Evolutionary conservation across 2,329 filamentous ascomycete species (phyloP), one percentile per base, ranked within the genome.

Genomic region (Botrytis fabae): DNA sequence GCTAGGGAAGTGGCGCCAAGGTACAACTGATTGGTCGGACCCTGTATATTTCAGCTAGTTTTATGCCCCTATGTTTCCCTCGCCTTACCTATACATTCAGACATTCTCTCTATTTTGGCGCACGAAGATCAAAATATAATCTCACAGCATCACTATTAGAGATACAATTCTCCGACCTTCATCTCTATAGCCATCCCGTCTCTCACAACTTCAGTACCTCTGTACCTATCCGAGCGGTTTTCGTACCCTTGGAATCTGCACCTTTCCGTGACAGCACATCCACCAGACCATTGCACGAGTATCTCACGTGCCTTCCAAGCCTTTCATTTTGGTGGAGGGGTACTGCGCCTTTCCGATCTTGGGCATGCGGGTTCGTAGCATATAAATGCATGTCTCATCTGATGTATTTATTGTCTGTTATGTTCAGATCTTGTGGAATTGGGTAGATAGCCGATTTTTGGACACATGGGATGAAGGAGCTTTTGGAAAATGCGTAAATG

Each of bases 201-300:
- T 69, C 25, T 69, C 35, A 57, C 48, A 69, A 25, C 65, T 8
- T 69, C 28, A 51, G 65, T 69, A 25, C 6, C 7, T 69, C 48
- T 69, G 65, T 48, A 57, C 18, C n/a, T 44, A 57, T 57, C 65
- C 65, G 65, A 42, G 48, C 65, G 48, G 65, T 69, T 69, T 69
- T 69, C n/a, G 65, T 69, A 57, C 65, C 64, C 51, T 69, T 69
- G 65, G 65, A 69, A 69, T n/a, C 65, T 69, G 65, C 65, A 69
- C 3, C 48, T 69, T 69, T 69, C 65, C 65, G 65, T 69, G 65
- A 69, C 65, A 69, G 65, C 48, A 69, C 65, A 69, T 69, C 65
- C 65, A 69, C 48, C 14, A 69, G 40, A 32, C 46, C 51, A 69
- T 57, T 48, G 38, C 65, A 69, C 65, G 65, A 69, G 48, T 69